Conservation (phyloP, 495 filamentous ascomycete genomes). For the Neurospora hispaniola region DNA sequence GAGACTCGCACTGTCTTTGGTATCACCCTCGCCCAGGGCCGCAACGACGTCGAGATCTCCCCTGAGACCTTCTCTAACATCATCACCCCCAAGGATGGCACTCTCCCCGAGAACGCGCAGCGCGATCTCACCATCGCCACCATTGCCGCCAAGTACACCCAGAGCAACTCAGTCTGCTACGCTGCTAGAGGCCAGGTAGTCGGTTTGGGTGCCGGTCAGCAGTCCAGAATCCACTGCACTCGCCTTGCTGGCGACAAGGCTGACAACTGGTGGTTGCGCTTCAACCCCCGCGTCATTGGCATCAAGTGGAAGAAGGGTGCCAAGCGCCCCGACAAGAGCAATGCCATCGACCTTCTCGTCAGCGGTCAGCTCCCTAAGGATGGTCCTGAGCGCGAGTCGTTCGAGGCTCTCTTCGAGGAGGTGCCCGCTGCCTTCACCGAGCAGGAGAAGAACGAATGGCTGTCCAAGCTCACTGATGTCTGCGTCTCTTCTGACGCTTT, state of each 20-base stretch:
- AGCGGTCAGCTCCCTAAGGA: constrained; percentile 73
- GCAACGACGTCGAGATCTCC: constrained; percentile 81
- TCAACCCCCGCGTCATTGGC: constrained; percentile 74
- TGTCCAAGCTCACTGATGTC: constrained; percentile 68
- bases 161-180: constrained; percentile 98
- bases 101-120: constrained; percentile 68
- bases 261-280: constrained; percentile 99
- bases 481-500: constrained; percentile 90
- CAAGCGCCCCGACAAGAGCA: constrained; percentile 94
- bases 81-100: constrained; percentile 67
- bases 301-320: constrained; percentile 96
- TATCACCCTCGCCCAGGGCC: constrained; percentile 72
- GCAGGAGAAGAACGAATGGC: constrained; percentile 77
- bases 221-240: constrained; percentile 96
- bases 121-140: constrained; percentile 92
- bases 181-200: constrained; percentile 90
- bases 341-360: constrained; percentile 91
- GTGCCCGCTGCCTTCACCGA: constrained; percentile 75
- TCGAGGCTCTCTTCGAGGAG: constrained; percentile 83
- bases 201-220: constrained; percentile 90
- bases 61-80: constrained; percentile 76
- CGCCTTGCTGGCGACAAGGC: constrained; percentile 97
- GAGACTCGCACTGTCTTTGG: constrained; percentile 86
- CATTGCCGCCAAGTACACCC: constrained; percentile 94
- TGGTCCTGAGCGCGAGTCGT: constrained; percentile 72